Evolutionary conservation across 495 filamentous ascomycete species (phyloP).

Genomic region (Penicillium chermesinum): DNA sequence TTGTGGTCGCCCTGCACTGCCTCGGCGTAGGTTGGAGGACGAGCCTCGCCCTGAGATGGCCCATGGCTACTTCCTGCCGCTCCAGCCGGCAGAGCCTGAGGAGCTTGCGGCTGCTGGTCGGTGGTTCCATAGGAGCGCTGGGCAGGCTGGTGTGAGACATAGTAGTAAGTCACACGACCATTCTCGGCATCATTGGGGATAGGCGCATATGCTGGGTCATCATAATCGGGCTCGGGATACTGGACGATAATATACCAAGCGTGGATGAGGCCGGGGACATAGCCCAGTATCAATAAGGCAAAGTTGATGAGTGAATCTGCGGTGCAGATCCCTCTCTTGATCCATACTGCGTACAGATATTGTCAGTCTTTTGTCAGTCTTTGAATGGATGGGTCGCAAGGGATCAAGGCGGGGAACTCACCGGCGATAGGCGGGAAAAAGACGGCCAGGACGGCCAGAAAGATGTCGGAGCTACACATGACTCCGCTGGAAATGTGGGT

Average conservation of each 20-base stretch:
- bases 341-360: conserved; percentile 63
- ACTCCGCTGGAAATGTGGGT: conserved; percentile 13
- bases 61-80: conserved; percentile 30
- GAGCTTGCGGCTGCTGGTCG: conserved; percentile 14
- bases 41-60: conserved; percentile 25
- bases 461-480: conserved; percentile 77
- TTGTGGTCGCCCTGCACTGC: conserved; percentile 86
- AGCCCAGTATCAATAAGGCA: conserved; percentile 83
- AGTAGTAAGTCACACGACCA: conserved; percentile 63
- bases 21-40: conserved; percentile 72
- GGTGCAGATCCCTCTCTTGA: conserved; percentile 89
- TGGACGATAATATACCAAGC: conserved; percentile 97
- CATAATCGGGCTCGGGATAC: conserved; percentile 64
- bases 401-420: conserved; percentile 39
- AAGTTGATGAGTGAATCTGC: conserved; percentile 95
- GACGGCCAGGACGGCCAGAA: conserved; percentile 81
- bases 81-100: conserved; percentile 11
- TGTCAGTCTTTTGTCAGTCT: conserved; percentile 3
- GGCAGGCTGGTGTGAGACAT: conserved; percentile 51
- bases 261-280: conserved; percentile 85
- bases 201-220: conserved; percentile 57
- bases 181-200: conserved; percentile 50
- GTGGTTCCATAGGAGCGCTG: conserved; percentile 39
- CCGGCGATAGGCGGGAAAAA: conserved; percentile 92
- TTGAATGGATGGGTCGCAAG: conserved; percentile 6